Conservation (phyloP, 2,329 filamentous ascomycete genomes). For the Dichotomopilus funicola region DNA sequence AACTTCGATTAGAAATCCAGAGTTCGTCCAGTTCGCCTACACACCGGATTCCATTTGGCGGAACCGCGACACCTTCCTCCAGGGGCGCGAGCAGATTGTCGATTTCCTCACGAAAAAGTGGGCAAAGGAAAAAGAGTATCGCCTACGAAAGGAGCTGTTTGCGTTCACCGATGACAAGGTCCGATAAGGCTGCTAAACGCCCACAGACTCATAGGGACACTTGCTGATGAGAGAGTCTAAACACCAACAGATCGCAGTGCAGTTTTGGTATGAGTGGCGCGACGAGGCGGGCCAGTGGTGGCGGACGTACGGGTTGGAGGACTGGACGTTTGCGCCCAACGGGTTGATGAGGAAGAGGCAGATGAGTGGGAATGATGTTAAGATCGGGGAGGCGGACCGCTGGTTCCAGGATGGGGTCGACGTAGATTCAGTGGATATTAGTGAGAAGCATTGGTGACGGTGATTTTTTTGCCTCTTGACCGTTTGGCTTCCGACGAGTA, state of each 20-base stretch:
- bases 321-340: slow-evolving; percentile 68
- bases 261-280: slow-evolving; percentile 85
- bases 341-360: slow-evolving; percentile 67
- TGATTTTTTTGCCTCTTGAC: no score
- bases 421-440: slow-evolving; percentile 60
- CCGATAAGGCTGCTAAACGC: neutral
- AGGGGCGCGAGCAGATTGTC: slow-evolving; percentile 61
- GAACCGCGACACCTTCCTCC: slow-evolving; percentile 65
- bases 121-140: slow-evolving; percentile 64
- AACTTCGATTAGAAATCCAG: slow-evolving; percentile 49
- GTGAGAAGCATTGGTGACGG: slow-evolving; percentile 58
- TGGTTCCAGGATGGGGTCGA: slow-evolving; percentile 67
- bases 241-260: slow-evolving; percentile 62
- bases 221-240: neutral
- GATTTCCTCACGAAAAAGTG: slow-evolving; percentile 67
- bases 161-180: slow-evolving; percentile 63
- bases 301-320: slow-evolving; percentile 78
- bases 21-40: slow-evolving; percentile 62
- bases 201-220: no score
- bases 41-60: slow-evolving; percentile 74
- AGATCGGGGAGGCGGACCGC: slow-evolving; percentile 53
- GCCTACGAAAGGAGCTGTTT: slow-evolving; percentile 77
- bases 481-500: no score
- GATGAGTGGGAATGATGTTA: slow-evolving; percentile 70
- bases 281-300: slow-evolving; percentile 70